These are phyloP conservation scores for Fusarium humuli DNA, from an alignment of 2,329 filamentous ascomycete species.

Conservation along the genomic window DNA sequence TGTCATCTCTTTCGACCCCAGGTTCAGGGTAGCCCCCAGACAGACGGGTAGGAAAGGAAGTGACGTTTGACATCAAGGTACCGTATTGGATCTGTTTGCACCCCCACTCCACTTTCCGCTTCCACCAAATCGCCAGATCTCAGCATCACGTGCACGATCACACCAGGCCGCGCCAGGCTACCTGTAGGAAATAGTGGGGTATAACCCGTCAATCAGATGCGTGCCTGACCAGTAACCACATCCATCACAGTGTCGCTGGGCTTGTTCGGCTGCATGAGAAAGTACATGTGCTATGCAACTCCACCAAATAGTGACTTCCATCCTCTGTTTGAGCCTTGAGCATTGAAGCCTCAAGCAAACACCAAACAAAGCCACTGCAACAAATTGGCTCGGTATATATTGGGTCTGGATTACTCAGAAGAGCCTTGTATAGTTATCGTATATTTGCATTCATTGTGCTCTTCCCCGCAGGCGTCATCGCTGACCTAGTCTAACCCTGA, in stretches of 20 bases:
- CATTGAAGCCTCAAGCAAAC: slow-evolving; percentile 43
- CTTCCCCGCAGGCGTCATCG: slow-evolving; percentile 53
- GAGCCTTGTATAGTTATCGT: slow-evolving; percentile 16
- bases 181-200: slow-evolving; percentile 29
- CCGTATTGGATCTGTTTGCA: slow-evolving; percentile 22
- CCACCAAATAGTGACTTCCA: slow-evolving; percentile 52
- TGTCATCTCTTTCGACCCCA: slow-evolving; percentile 10
- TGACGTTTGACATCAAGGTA: slow-evolving; percentile 47
- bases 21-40: slow-evolving; percentile 38
- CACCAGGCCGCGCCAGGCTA: slow-evolving; percentile 28
- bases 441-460: slow-evolving; percentile 32
- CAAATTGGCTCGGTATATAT: slow-evolving; percentile 20
- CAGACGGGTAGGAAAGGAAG: slow-evolving; percentile 1
- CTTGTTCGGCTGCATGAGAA: slow-evolving; percentile 48
- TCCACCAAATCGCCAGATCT: slow-evolving; percentile 35
- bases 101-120: slow-evolving; percentile 27
- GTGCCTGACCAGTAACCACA: slow-evolving; percentile 18
- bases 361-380: slow-evolving; percentile 39
- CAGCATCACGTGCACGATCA: slow-evolving; percentile 42
- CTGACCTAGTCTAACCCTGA: slow-evolving; percentile 53
- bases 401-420: slow-evolving; percentile 26
- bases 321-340: slow-evolving; percentile 34
- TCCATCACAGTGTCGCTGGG: slow-evolving; percentile 28
- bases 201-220: slow-evolving; percentile 31
- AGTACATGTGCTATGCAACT: slow-evolving; percentile 51